A percentile compares a stretch with the other conserved stretches of the same genome.
Conservation (phyloP, 139 green algal species). For the Pedinophyceae sp. region DNA sequence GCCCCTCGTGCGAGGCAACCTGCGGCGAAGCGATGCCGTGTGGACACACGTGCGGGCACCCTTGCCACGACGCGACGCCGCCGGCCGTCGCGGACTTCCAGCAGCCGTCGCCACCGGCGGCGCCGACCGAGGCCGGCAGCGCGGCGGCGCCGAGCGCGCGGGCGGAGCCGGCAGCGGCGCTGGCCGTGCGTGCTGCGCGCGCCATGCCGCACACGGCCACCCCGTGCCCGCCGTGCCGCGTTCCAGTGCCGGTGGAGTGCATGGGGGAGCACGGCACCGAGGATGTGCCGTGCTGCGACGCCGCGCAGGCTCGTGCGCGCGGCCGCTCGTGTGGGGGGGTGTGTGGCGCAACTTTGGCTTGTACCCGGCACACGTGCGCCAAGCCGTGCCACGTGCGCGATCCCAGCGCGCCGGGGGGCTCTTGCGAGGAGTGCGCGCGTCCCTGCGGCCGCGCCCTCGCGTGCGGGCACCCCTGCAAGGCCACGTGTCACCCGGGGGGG, state of each 20-base stretch:
- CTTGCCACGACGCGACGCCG: slow-evolving; percentile 44
- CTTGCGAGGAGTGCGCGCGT: background rate
- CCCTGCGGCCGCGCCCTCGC: background rate
- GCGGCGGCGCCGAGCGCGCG: slow-evolving; percentile 9
- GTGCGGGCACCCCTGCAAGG: too few relatives aligned
- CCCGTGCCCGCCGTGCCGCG: slow-evolving; percentile 32
- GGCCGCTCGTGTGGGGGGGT: background rate
- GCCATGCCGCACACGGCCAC: background rate
- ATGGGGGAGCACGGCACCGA: slow-evolving; percentile 23
- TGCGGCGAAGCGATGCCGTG: slow-evolving; percentile 41
- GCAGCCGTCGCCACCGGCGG: slow-evolving; percentile 23
- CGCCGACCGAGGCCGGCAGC: background rate
- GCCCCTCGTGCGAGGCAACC: slow-evolving; percentile 41
- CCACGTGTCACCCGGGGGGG: too few relatives aligned
- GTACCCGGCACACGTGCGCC: slow-evolving; percentile 45
- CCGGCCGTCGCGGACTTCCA: slow-evolving; percentile 25
- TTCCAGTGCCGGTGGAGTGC: slow-evolving; percentile 27
- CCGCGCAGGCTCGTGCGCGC: slow-evolving; percentile 23
- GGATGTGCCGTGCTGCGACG: slow-evolving; percentile 20
- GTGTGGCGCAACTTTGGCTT: slow-evolving; percentile 27
- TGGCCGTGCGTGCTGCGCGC: background rate
- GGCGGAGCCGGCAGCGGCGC: slow-evolving; percentile 10
- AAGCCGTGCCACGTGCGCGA: slow-evolving; percentile 28
- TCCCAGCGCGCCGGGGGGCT: background rate
- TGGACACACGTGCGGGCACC: slow-evolving; percentile 30